These are phyloP conservation scores for Hippophae rhamnoides DNA, from an alignment of 306 rosid species.

Conservation along the genomic window DNA sequence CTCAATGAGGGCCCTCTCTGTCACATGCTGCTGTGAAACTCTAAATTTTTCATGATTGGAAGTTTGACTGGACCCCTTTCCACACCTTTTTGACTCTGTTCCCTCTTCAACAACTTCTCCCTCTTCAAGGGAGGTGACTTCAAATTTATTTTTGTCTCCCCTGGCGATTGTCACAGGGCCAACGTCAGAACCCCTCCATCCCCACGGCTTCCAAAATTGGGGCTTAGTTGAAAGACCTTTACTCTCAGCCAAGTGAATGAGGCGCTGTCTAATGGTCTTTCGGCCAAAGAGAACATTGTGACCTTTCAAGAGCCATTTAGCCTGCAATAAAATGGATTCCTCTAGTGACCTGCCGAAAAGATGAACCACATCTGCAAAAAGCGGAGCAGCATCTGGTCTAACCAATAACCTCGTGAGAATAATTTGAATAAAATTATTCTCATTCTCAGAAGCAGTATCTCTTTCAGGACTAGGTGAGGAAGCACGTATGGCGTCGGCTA, in stretches of 20 bases:
- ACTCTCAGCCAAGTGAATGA: conserved; percentile 61
- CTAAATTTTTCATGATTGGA: conserved; percentile 40
- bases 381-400: conserved; percentile 98
- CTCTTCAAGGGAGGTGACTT: conserved; percentile 64
- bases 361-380: conserved; percentile 81
- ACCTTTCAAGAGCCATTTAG: conserved; percentile 89
- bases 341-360: conserved; percentile 86
- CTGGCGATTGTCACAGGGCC: conserved; percentile 23
- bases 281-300: conserved; percentile 78
- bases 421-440: conserved; percentile 76
- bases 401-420: conserved; percentile 85
- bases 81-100: conserved; percentile 35
- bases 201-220: conserved; percentile 89
- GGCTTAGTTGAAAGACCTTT: conserved; percentile 55
- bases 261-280: conserved; percentile 71
- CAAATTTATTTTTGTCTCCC: conserved; percentile 61
- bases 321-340: conserved; percentile 92
- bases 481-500: conserved; percentile 64
- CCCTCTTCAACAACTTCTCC: conserved; percentile 92
- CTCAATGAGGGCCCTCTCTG: conserved; percentile 76
- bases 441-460: conserved; percentile 76
- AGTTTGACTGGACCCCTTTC: conserved; percentile 36
- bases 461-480: conserved; percentile 70
- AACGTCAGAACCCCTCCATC: conserved; percentile 58
- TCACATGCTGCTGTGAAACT: conserved; percentile 49